Base-by-base conservation (phyloP, 306 rosid genomes). In the Urtica urens region DNA sequence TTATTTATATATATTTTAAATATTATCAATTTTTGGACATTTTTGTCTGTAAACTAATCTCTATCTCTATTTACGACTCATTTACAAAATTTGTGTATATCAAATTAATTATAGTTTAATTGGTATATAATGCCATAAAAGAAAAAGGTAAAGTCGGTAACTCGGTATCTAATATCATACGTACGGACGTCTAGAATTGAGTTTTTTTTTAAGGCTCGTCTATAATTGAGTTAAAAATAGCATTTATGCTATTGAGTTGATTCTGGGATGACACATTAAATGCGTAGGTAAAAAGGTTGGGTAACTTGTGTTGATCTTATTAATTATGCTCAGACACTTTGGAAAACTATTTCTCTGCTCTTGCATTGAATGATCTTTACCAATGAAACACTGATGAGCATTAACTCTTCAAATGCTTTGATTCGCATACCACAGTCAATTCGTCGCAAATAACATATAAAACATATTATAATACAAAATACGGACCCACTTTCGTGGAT, bases 241-340 rank as follows among this genome's bases (percentile, higher is more conserved):
- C 38, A 51, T 10, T 51, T 6, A 31, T 20, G 26, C 38, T 24
- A 38, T 4, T 8, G 27, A 11, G 28, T 15, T 23, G 17, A 34
- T 34, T 51, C 43, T 22, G 20, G 35, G 22, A 20, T 9, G 27
- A 35, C 40, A 35, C 40, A 45, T 21, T 45, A 45, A 45, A 45
- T 45, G 7, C 49, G n/a, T n/a, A n/a, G n/a, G n/a, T n/a, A n/a
- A 7, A 34, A 49, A 34, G 57, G 43, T 21, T 21, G 20, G 19
- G 18, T n/a, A n/a, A n/a, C n/a, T n/a, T n/a, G n/a, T n/a, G n/a
- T 33, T 30, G 34, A 54, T 25, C 14, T 2, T 26, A 53, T 20
- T 65, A 38, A 59, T 13, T 38, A 62, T 38, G 43, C 34, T 51
- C 55, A 58, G 41, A n/a, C 41, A 39, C 23, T 67, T 12, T 53